Evolutionary conservation across 495 filamentous ascomycete species (phyloP), one percentile per base, ranked within the genome.

Genomic region (Annulohypoxylon maeteangense): DNA sequence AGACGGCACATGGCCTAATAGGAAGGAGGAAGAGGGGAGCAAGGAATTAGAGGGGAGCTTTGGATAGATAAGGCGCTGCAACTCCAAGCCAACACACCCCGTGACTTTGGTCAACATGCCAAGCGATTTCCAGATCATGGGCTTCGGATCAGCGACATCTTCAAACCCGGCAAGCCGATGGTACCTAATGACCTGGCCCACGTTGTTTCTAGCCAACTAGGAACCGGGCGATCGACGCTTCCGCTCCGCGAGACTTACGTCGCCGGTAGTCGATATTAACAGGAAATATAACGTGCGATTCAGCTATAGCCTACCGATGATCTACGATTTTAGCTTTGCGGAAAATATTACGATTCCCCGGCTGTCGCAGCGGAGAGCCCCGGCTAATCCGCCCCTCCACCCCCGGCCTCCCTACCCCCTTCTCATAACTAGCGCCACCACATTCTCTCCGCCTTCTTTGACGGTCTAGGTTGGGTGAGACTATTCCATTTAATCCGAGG

Each of bases 21-120:
- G 63, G 63, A 66, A 66, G 63, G 63, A 66, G 63, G 54, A 58
- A 59, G 54, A 58, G 42, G 63, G 42, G 32, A 51, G 53, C 40
- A 66, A 66, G 54, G 25, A 20, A 64, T 64, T 56, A 23, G 62
- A 65, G 38, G 62, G 40, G 62, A 74, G 67, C 44, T 59, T 56
- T 60, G 55, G 71, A 67, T 47, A 71, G 72, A 74, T 71, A 74
- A 71, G 63, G 58, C 48, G 45, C 55, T 68, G 54, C 65, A 61
- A 68, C 64, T 74, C 58, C 53, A 71, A 23, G 60, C 47, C 53
- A 54, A 47, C 58, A 56, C 64, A 64, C 70, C 59, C 54, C 38
- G 56, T 68, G 56, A 42, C 31, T 44, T 57, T 51, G 34, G 62
- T 62, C 36, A 72, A 65, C 44, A 65, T 59, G 63, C 48, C 54